phyloP scores from a whole-genome alignment of 176 grass and related monocot genomes.

The Thinopyrum elongatum region DNA sequence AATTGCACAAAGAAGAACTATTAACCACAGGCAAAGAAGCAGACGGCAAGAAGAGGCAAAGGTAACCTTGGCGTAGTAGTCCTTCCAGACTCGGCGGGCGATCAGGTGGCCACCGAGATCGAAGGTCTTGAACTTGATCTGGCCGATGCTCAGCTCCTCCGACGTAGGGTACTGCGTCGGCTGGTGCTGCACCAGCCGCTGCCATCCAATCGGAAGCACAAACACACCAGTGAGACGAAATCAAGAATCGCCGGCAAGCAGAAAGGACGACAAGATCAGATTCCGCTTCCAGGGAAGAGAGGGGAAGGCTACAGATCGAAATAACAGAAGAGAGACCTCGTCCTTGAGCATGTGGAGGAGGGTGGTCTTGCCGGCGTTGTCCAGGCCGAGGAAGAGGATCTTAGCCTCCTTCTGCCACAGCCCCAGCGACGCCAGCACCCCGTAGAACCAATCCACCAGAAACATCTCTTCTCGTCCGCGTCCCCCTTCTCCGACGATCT shows the following conservation, averaged over 20 bases:
- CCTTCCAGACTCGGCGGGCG: constrained; percentile 69
- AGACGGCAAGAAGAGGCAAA: not conserved
- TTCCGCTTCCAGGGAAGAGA: not conserved
- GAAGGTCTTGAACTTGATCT: constrained; percentile 69
- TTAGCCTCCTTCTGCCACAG: constrained; percentile 67
- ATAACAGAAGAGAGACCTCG: constrained; percentile 13
- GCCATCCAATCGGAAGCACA: constrained; percentile 7
- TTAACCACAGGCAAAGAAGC: not conserved
- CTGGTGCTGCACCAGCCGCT: constrained; percentile 68
- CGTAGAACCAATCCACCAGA: constrained; percentile 59
- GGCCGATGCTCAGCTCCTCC: constrained; percentile 64
- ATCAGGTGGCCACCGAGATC: constrained; percentile 69
- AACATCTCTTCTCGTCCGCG: constrained; percentile 30
- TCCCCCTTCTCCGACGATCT: constrained; percentile 15
- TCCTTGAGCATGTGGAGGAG: constrained; percentile 63
- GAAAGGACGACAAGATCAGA: not conserved
- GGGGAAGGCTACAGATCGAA: not conserved
- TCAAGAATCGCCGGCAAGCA: constrained; percentile 4
- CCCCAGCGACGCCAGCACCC: constrained; percentile 59
- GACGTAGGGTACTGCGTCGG: constrained; percentile 69
- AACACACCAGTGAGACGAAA: not conserved
- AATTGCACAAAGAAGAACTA: not conserved
- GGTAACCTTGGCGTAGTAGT: constrained; percentile 51
- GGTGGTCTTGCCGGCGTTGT: constrained; percentile 67
- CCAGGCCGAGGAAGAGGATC: constrained; percentile 66